Base-by-base conservation (phyloP, 2,329 filamentous ascomycete species). In the Westerdykella ornata region DNA sequence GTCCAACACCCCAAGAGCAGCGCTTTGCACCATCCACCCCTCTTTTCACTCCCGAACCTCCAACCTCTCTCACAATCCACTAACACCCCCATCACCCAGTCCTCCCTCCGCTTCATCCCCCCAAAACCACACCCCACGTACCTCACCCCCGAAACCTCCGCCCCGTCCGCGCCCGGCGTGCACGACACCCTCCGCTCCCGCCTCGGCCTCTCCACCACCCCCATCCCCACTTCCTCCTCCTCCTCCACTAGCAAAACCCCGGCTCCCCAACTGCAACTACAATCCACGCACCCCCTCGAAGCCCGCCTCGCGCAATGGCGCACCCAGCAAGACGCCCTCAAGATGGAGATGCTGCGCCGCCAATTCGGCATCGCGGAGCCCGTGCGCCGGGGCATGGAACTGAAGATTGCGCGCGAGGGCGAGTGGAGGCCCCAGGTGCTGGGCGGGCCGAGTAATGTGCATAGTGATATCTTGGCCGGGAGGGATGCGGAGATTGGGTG, bases 301-400 rank as follows among this genome's bases (percentile, higher is more conserved):
- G 75, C 85, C 40, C 88, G 92, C 48, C 85, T 98, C 44, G 79
- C 83, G 60, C 78, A 82, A 62, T 98, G 92, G 92, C 86, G 90
- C 69, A 75, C 82, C 44, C 95, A 89, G 32, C 90, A 96, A 71
- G 84, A 95, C 57, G 67, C 73, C 26, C 70, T 95, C 64, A 92
- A 94, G 70, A 92, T 95, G 85, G 82, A 89, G 71, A 77, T 81
- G 39, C 78, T 97, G 57, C 82, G 88, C 51, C 85, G 88, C 52
- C 82, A 87, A 35, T 97, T 88, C 67, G 92, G 92, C 51, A 83
- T 96, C 58, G 87, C 85, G 18, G 92, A 97, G 77, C 92, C 92
- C 3, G 81, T 97, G 57, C 81, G 88, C 43, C 81, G 90, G 41
- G 86, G 84, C 47, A 96, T 98, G 92, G 92, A 98, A 74, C 76